phyloP scores from a whole-genome alignment of 108 stramenopile genomes.

The Nitzschia sp. region DNA sequence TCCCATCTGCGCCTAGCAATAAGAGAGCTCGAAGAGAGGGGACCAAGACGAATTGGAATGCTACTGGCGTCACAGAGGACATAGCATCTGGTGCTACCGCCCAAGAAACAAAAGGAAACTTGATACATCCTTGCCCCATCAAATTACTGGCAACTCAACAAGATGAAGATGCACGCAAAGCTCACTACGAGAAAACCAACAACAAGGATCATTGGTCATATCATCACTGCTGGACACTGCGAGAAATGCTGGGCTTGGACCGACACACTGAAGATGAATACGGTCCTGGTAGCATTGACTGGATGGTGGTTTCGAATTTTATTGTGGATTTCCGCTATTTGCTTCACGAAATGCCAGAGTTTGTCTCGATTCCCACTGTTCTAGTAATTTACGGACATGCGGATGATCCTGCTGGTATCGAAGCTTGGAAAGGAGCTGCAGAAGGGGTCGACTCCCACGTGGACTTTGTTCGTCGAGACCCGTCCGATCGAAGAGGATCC shows the following conservation, averaged over 20 bases:
- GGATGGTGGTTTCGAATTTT: constrained; percentile 60
- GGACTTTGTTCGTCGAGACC: constrained; percentile 25
- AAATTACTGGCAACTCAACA: constrained; percentile 32
- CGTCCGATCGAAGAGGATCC: constrained; percentile 41
- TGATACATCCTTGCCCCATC: constrained; percentile 14
- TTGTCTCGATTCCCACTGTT: constrained; percentile 51
- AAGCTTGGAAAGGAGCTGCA: constrained; percentile 15
- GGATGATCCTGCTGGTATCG: constrained; percentile 7
- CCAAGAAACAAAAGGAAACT: background rate
- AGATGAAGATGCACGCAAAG: constrained; percentile 17
- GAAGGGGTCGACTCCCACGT: constrained; percentile 11
- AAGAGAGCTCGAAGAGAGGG: background rate
- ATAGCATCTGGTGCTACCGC: too few species aligned
- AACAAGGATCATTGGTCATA: constrained; percentile 13
- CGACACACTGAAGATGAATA: background rate
- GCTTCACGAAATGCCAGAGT: constrained; percentile 55
- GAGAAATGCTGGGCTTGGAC: constrained; percentile 66
- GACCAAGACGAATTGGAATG: background rate
- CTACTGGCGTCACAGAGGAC: background rate
- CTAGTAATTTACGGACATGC: constrained; percentile 55
- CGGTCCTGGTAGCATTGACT: constrained; percentile 40
- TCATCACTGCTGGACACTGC: constrained; percentile 46
- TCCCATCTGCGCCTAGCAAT: background rate
- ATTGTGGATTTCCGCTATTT: constrained; percentile 59
- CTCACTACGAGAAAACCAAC: background rate